Evolutionary conservation across 2,329 filamentous ascomycete species (phyloP), one percentile per base, ranked within the genome.

Genomic region (Knufia fluminis): DNA sequence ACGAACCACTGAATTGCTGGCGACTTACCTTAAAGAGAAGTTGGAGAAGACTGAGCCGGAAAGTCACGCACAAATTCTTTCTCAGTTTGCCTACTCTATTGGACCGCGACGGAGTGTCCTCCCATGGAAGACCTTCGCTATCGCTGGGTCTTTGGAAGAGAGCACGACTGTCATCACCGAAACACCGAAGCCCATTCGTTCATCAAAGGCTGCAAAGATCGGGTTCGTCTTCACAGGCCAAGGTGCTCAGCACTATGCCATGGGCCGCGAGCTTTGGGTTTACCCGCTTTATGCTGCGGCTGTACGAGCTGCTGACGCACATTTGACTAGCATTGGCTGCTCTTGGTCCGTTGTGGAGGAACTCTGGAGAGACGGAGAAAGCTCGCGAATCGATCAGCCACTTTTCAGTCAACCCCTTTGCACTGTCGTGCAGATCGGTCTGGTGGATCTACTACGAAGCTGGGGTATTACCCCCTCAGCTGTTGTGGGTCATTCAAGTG

Each of bases 401-500:
- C 49, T 48, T 26, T 51, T 49, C 23, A 51, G 35, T 26, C 57
- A 60, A 46, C 51, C 50, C 6, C 24, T 54, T n/a, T 56, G 47
- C 33, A 56, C 52, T 4, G 57, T 52, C 10, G 12, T 61, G 2
- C 60, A 62, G 39, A 43, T 62, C 10, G 51, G 51, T 3, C 22
- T 60, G 16, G 50, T 62, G 2, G 55, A 61, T 4, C 49, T 61
- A 4, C 49, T 62, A 2, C 26, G 40, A 4, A 42, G 39, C 7
- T 58, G 46, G 51, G 50, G 40, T 23, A 40, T 60, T 10, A 23
- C 16, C 4, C 56, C 57, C 14, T 36, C 43, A 6, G 46, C 42
- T 10, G 54, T 56, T 7, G 53, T 59, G 3, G 61, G 61, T 1
- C 61, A 63, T 49, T 61, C 58, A 2, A 55, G 51, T 28, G 61